Evolutionary conservation across 768 basidiomycete genomes (phyloP), one percentile per base, ranked within the genome.

Genomic region (Daedaleopsis sinensis): DNA sequence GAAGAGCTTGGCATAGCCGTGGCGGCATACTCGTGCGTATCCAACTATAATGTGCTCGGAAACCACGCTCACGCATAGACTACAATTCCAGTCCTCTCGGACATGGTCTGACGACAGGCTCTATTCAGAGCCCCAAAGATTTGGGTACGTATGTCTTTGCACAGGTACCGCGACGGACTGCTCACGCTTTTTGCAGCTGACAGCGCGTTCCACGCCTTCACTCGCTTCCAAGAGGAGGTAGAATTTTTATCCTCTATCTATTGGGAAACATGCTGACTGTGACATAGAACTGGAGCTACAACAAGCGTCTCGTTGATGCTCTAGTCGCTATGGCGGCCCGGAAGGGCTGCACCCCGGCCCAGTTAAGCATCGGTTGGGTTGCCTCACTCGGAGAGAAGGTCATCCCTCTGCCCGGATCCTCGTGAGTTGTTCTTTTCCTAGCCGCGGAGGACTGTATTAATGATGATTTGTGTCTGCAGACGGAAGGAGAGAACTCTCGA

Each of bases 1-100:
- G 71, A 74, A 44, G 82, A 86, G 59, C 78, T 86, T 16, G 80
- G 78, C 1, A 77, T 88, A 46, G 72, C 85, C 9, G 78, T 89
- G 21, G 68, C 83, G 15, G 87, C 80, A 32, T 89, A 89, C 68
- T 83, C 85, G 81, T 82, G 53, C 4, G 78, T 69, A 13, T 46
- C 35, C 19, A 44, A 19, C 5, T 15, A 32, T 7, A 3, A 3
- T 36, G 9, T 46, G 35, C 23, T 23, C 27, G 1, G 19, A 13
- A 2, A 19, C 0, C 10, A 9, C 59, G 36, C 44, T 11, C 18
- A 0, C 27, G 39, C 49, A 65, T 57, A 19, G 38, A 55, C 36
- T 7, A 10, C 7, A 54, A 23, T 49, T 18, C 49, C 70, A 87
- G 80, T 42, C 84, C 85, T 0, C 77, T 85, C 0, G 84, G 83